Conservation (phyloP, 2,329 filamentous ascomycete genomes). For the Aspergillus sojae region DNA sequence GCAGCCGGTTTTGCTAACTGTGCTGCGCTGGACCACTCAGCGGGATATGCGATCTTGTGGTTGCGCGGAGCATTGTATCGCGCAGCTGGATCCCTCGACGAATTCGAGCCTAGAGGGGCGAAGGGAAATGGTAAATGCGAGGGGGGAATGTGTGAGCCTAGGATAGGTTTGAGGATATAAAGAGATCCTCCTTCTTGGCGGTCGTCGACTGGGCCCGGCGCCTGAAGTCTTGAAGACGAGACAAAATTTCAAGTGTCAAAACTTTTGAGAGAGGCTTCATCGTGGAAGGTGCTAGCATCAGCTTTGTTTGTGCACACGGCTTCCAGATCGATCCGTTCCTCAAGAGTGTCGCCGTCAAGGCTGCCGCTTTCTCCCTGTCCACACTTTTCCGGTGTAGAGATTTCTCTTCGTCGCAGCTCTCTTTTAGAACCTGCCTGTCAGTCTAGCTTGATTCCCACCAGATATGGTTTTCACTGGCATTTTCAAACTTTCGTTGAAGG, state of each 20-base stretch:
- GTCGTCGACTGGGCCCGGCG: conserved; percentile 6
- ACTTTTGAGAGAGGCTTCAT: background rate
- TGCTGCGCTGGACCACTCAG: conserved; percentile 74
- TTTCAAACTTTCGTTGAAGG: conserved; percentile 75
- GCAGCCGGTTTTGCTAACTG: conserved; percentile 79
- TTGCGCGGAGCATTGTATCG: conserved; percentile 73
- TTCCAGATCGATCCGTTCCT: conserved; percentile 56
- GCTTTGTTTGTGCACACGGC: conserved; percentile 57
- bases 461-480: conserved; percentile 87
- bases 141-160: conserved; percentile 68
- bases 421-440: conserved; percentile 83
- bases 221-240: conserved; percentile 30
- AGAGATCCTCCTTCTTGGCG: conserved; percentile 35
- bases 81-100: conserved; percentile 64
- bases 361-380: conserved; percentile 41
- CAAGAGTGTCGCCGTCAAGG: conserved; percentile 44
- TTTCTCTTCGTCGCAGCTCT: conserved; percentile 72
- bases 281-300: conserved; percentile 7
- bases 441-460: conserved; percentile 91
- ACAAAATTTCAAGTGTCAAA: conserved; percentile 26
- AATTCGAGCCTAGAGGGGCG: conserved; percentile 77
- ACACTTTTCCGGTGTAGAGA: conserved; percentile 56
- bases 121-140: conserved; percentile 72
- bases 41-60: conserved; percentile 79
- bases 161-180: conserved; percentile 73